phyloP scores from a whole-genome alignment of 2,329 filamentous ascomycete species.

The Coniella lustricola region DNA sequence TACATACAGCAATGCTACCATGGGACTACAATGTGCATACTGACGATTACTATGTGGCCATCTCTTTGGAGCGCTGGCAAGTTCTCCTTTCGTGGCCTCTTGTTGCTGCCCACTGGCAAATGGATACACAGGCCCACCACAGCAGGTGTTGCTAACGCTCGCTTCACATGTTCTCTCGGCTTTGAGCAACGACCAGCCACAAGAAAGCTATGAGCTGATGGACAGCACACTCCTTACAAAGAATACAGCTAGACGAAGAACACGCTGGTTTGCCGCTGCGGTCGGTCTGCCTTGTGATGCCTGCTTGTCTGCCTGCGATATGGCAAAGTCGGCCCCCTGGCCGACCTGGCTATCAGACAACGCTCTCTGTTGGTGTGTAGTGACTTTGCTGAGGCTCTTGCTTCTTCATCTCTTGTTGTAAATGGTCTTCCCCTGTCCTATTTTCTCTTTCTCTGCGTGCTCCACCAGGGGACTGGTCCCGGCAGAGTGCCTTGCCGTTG shows the following conservation, averaged over 20 bases:
- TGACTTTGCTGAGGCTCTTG: too few species aligned
- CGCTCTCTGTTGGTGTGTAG: too few species aligned
- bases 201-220: too few species aligned
- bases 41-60: neutral
- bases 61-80: neutral
- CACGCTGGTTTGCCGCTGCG: neutral
- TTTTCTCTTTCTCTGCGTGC: neutral
- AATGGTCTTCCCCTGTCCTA: neutral
- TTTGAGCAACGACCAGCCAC: too few species aligned
- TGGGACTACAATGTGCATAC: too few species aligned
- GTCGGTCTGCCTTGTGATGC: neutral
- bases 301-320: neutral
- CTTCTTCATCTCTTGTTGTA: neutral
- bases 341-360: neutral
- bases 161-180: too few species aligned
- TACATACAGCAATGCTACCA: neutral
- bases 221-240: too few species aligned
- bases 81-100: neutral
- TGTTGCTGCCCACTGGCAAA: neutral
- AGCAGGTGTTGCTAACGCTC: neutral
- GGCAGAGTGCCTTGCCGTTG: slow-evolving; percentile 11
- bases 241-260: too few species aligned
- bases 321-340: neutral
- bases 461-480: neutral
- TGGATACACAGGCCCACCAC: neutral